Base-by-base conservation (phyloP, 2,329 filamentous ascomycete genomes). In the Periglandula ipomoeae region DNA sequence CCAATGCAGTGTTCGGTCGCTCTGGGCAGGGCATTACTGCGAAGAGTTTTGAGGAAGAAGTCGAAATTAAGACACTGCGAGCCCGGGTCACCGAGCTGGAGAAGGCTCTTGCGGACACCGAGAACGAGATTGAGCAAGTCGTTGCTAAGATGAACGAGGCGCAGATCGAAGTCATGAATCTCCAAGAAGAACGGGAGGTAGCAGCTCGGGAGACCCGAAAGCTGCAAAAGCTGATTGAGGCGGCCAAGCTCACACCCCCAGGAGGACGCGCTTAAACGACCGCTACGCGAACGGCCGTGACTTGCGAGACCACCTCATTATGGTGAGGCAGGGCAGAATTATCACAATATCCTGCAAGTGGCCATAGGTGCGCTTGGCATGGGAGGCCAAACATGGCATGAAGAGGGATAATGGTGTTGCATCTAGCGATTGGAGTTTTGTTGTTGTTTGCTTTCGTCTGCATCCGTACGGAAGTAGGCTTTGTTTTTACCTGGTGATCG, bases 51-150 rank as follows among this genome's bases (percentile, higher is more conserved):
- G 79, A 82, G 11, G 83, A 93, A 55, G 85, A 85, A 45, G 77
- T 82, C 11, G 81, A 88, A 69, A 82, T 91, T 46, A 79, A 86
- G 52, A 74, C 79, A 50, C 79, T 98, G 30, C 86, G 89, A 63
- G 79, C 81, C 52, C 82, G 85, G 52, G 87, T 97, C 7, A 72
- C 81, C 49, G 89, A 95, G 67, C 79, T 98, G 3, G 93, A 98
- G 71, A 83, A 81, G 58, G 85, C 90, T 15, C 65, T 70, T 3
- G 63, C 65, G 8, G 65, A 69, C 32, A 64, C 67, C 10, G 88
- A 93, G 60, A 75, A 73, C 42, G 87, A 91, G 67, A 90, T 93
- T 84, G 81, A 88, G 60, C 82, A 87, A 60, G 87, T 93, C 5
- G 83, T 93, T 15, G 75, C 81, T 51, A 78, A 81, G 58, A 91